Evolutionary conservation across 2,329 filamentous ascomycete genomes (phyloP), one percentile per base, ranked within the genome.

Genomic region (Colletotrichum sp.): DNA sequence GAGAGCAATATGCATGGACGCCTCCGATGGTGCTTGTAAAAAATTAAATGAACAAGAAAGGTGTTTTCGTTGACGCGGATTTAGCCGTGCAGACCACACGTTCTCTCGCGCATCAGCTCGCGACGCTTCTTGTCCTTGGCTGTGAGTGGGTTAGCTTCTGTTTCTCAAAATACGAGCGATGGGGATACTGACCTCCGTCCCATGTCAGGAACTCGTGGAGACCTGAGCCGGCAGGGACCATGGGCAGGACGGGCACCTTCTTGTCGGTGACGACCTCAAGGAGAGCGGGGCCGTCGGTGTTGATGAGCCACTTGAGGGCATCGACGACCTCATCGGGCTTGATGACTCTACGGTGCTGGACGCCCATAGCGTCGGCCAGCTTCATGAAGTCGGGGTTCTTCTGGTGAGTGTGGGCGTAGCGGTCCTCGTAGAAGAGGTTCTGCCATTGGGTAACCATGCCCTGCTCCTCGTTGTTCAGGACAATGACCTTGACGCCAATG

Each of bases 391-490:
- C 93, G n/a, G 96, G 96, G 85, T 98, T 98, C 83, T 92, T 90
- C 87, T 98, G 96, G 85, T 98, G 96, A 1, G 96, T 98, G 84
- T 98, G 96, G 43, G 95, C 91, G 81, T 93, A 98, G 80, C 96
- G 93, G 83, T 98, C 96, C 85, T 98, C 94, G 88, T 98, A 98
- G 88, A 98, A 98, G 79, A 98, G 92, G 81, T 95, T 96, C 87
- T 98, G 96, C 96, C 96, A 98, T 87, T 98, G 96, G 2, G 96
- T 98, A 58, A 98, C 96, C 96, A 98, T 98, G 70, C 96, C 96
- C 87, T 98, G 96, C 86, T 98, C 96, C 85, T 98, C 96, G 85
- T 98, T 99, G 89, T 98, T 98, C 71, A 99, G 86, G 30, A 98
- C 90, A 80, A 98, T 95, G 76, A 98, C 91, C 91, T 98, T 98